Evolutionary conservation across 2,329 filamentous ascomycete species (phyloP).

Genomic region (Alternaria angustiovoidea): DNA sequence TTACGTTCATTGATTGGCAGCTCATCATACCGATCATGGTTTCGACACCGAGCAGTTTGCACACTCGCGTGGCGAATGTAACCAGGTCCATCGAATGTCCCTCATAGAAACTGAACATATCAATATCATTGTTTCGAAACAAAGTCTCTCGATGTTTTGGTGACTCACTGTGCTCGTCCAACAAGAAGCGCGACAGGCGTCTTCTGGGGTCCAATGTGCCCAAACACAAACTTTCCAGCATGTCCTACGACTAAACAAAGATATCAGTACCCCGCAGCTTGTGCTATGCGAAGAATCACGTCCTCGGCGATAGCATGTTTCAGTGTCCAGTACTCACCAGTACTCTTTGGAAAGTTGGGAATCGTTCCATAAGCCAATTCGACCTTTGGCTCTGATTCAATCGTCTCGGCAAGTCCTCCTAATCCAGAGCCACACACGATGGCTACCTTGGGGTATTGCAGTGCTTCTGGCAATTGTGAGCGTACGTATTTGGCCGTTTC

Average conservation of each 20-base stretch:
- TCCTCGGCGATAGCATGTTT: neutral
- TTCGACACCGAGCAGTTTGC: constrained; percentile 68
- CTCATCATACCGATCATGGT: constrained; percentile 62
- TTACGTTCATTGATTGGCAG: neutral
- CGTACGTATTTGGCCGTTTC: constrained; percentile 63
- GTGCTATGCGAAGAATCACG: neutral
- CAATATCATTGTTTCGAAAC: constrained; percentile 16
- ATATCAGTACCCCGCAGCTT: constrained; percentile 8
- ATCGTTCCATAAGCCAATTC: constrained; percentile 67
- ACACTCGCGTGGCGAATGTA: constrained; percentile 70
- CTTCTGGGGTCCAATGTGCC: constrained; percentile 61
- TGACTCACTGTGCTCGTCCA: constrained; percentile 69
- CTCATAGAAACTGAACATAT: constrained; percentile 67
- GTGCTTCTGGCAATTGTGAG: constrained; percentile 56
- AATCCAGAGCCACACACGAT: constrained; percentile 72
- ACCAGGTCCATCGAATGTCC: constrained; percentile 69
- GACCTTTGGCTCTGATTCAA: constrained; percentile 59
- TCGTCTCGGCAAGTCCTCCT: constrained; percentile 66
- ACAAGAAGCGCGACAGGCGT: constrained; percentile 69
- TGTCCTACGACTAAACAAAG: constrained; percentile 61
- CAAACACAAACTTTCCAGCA: constrained; percentile 71
- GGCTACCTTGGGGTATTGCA: constrained; percentile 65
- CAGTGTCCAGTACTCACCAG: constrained; percentile 58
- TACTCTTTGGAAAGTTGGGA: constrained; percentile 68
- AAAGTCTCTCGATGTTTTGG: neutral